phyloP scores from a whole-genome alignment of 495 filamentous ascomycete genomes.

The Amphirosellinia nigrospora region DNA sequence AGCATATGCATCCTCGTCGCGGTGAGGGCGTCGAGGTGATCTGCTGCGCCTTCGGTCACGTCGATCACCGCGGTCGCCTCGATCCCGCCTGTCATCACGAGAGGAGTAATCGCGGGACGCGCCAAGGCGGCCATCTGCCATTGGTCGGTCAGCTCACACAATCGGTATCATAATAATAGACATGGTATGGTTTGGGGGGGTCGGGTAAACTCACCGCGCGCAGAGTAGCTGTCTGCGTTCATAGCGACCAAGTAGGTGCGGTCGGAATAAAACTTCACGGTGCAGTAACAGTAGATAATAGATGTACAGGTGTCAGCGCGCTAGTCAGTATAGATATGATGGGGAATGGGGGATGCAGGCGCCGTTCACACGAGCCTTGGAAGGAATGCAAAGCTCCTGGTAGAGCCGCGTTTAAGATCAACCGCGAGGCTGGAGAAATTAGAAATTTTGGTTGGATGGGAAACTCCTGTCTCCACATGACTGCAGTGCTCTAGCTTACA shows the following conservation, averaged over 20 bases:
- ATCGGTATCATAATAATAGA: neutral
- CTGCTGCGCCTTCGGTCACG: constrained; percentile 60
- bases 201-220: constrained; percentile 66
- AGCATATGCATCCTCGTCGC: constrained; percentile 85
- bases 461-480: constrained; percentile 13
- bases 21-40: constrained; percentile 60
- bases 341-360: neutral
- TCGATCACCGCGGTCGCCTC: constrained; percentile 51
- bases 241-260: constrained; percentile 57
- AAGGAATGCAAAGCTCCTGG: constrained; percentile 30
- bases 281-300: neutral
- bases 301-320: constrained; percentile 4
- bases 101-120: constrained; percentile 76
- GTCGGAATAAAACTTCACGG: neutral
- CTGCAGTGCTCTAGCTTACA: neutral
- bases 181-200: neutral
- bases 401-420: constrained; percentile 34
- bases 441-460: constrained; percentile 42
- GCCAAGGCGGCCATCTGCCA: constrained; percentile 62
- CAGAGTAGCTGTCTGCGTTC: constrained; percentile 88
- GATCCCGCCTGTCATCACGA: constrained; percentile 59
- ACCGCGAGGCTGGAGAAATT: constrained; percentile 43
- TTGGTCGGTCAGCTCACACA: constrained; percentile 52
- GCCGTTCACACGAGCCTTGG: constrained; percentile 6
- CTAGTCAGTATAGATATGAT: constrained; percentile 1